A percentile compares a stretch with the other conserved stretches of the same genome.
These are phyloP conservation scores for Aphanomyces astaci DNA, from an alignment of 352 stramenopile species.

Conservation along the genomic window DNA sequence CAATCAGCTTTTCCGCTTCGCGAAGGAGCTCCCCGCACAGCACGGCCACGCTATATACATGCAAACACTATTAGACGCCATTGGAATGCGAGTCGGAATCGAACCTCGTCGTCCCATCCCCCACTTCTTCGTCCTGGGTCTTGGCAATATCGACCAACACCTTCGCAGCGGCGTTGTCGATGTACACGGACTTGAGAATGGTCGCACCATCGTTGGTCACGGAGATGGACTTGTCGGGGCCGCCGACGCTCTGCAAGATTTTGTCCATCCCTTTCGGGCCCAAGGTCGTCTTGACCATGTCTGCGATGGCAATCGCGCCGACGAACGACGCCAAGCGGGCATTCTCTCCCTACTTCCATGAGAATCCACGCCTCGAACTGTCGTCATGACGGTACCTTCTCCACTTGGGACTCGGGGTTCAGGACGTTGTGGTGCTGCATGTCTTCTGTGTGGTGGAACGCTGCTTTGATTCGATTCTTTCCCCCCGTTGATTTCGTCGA, in stretches of 20 bases:
- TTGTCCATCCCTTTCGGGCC: conserved; percentile 99
- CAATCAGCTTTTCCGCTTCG: conserved; percentile 94
- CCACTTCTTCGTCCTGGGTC: conserved; percentile 98
- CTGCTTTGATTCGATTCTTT: not conserved
- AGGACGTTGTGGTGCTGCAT: conserved; percentile 44
- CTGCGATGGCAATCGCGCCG: conserved; percentile 97
- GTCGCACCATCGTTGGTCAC: conserved; percentile 99
- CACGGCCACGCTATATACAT: conserved; percentile 80
- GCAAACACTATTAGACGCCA: conserved; percentile 1
- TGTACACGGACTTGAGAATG: conserved; percentile 95
- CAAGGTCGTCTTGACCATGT: conserved; percentile 99
- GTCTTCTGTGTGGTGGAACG: not conserved
- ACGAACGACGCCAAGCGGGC: conserved; percentile 98
- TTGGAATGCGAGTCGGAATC: not conserved
- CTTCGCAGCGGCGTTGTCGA: conserved; percentile 98
- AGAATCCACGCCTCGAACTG: not conserved
- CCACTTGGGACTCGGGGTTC: conserved; percentile 73
- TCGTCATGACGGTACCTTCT: conserved; percentile 38
- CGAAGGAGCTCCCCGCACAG: conserved; percentile 96
- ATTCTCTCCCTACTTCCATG: conserved; percentile 90
- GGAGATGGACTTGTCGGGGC: conserved; percentile 81
- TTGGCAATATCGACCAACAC: conserved; percentile 98
- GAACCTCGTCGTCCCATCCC: conserved; percentile 96
- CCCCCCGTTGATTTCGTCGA: not conserved
- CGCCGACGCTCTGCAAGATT: conserved; percentile 94